These are phyloP conservation scores for Rhytidhysteron rufulum DNA, from an alignment of 2,329 filamentous ascomycete genomes.

Conservation along the genomic window DNA sequence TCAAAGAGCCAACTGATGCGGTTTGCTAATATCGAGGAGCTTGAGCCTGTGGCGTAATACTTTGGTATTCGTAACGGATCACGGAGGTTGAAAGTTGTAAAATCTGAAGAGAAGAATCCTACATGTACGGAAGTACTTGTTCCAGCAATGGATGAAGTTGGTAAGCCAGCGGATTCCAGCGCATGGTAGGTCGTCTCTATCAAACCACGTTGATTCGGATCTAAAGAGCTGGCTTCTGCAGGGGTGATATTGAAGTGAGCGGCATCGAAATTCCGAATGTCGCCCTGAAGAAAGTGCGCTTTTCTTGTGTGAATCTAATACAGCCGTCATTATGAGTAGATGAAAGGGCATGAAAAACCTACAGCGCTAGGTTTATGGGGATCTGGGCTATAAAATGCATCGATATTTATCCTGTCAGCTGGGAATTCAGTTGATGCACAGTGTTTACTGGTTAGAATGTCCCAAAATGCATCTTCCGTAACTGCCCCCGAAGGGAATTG, in stretches of 20 bases:
- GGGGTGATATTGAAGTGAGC: conserved; percentile 11
- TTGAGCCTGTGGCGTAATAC: conserved; percentile 2
- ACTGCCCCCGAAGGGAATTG: too few relatives aligned
- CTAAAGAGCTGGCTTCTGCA: conserved; percentile 10
- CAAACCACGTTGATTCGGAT: conserved; percentile 12
- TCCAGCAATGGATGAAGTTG: conserved; percentile 7
- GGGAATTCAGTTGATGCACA: conserved; percentile 4
- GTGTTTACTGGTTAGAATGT: too few relatives aligned
- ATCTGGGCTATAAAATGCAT: conserved; percentile 5
- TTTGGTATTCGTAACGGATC: conserved; percentile 1
- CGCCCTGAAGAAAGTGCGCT: conserved; percentile 14
- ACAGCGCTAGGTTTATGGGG: neutral
- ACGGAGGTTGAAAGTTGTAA: neutral
- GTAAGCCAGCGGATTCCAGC: conserved; percentile 26
- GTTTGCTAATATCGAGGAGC: conserved; percentile 7
- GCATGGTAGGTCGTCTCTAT: conserved; percentile 21
- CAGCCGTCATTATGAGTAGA: neutral
- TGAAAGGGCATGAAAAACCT: neutral
- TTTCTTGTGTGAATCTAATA: neutral
- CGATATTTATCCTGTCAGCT: conserved; percentile 1
- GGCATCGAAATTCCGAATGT: conserved; percentile 25
- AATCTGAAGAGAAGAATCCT: conserved; percentile 1
- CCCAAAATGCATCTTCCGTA: too few relatives aligned
- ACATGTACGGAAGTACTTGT: conserved; percentile 1
- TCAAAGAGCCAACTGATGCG: conserved; percentile 11